Percentiles rank a stretch among this genome's conserved stretches.
phyloP scores from a whole-genome alignment of 23 red algal species.

The Agarophyton chilense region DNA sequence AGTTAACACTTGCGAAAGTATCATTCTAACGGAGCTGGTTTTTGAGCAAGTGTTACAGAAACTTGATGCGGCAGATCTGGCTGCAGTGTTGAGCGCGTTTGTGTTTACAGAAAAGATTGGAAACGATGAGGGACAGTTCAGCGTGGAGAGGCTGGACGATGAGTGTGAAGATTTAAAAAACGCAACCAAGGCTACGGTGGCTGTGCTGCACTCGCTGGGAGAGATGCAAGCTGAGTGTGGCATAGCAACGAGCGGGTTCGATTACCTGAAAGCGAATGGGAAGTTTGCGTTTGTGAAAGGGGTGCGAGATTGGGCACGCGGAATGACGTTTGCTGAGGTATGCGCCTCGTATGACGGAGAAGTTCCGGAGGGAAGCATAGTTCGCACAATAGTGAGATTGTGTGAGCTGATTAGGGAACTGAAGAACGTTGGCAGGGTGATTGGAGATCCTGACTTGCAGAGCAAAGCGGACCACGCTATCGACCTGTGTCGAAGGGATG shows the following conservation, averaged over 20 bases:
- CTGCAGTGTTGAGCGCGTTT: constrained; percentile 81
- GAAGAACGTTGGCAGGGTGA: constrained; percentile 86
- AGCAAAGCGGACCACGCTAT: constrained; percentile 68
- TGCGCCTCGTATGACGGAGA: constrained; percentile 55
- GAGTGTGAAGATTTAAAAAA: constrained; percentile 57
- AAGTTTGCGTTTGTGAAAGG: constrained; percentile 69
- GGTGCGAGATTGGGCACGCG: constrained; percentile 85
- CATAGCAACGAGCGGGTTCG: constrained; percentile 69
- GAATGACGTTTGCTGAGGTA: constrained; percentile 81
- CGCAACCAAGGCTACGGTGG: constrained; percentile 18
- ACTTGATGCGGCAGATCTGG: constrained; percentile 66
- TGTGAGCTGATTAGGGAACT: constrained; percentile 87
- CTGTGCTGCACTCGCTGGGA: constrained; percentile 61
- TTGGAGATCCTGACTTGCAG: constrained; percentile 81
- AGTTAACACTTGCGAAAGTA: constrained; percentile 91
- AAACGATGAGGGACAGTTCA: constrained; percentile 42
- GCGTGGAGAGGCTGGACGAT: constrained; percentile 20
- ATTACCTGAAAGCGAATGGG: constrained; percentile 70
- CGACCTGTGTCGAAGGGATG: constrained; percentile 74
- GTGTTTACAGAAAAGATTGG: constrained; percentile 84
- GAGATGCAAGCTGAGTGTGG: constrained; percentile 88
- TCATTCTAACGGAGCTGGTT: constrained; percentile 84
- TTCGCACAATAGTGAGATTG: constrained; percentile 85
- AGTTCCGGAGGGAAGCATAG: constrained; percentile 91
- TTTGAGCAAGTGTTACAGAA: constrained; percentile 89